Evolutionary conservation across 805 yeast genomes (phyloP).

Genomic region (Metschnikowia bowlesiae): DNA sequence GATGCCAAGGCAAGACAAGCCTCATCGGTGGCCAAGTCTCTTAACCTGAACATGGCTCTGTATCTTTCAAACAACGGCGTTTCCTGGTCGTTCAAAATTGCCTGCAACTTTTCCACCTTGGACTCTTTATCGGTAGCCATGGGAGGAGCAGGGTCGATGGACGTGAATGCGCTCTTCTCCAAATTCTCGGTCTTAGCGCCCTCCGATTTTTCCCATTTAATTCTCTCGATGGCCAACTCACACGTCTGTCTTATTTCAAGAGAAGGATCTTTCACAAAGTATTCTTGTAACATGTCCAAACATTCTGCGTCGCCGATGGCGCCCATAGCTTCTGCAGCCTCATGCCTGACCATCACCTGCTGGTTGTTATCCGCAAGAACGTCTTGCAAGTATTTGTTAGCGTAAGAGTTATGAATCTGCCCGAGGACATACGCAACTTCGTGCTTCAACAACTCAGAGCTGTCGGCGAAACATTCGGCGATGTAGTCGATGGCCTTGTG

Average conservation of each 20-base stretch:
- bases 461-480: slow-evolving; percentile 75
- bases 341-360: slow-evolving; percentile 97
- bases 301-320: slow-evolving; percentile 84
- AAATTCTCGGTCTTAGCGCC: slow-evolving; percentile 60
- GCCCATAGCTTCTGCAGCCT: slow-evolving; percentile 98
- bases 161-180: slow-evolving; percentile 72
- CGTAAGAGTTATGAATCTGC: slow-evolving; percentile 79
- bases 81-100: slow-evolving; percentile 67
- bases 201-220: slow-evolving; percentile 83
- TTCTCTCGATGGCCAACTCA: slow-evolving; percentile 93
- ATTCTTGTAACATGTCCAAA: slow-evolving; percentile 59
- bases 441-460: slow-evolving; percentile 88
- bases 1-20: slow-evolving; percentile 89
- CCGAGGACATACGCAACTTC: slow-evolving; percentile 98
- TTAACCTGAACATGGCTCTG: slow-evolving; percentile 95
- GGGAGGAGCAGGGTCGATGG: slow-evolving; percentile 99
- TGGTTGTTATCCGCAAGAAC: slow-evolving; percentile 66
- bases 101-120: slow-evolving; percentile 61
- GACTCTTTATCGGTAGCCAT: slow-evolving; percentile 55
- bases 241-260: slow-evolving; percentile 95
- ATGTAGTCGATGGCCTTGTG: slow-evolving; percentile 72
- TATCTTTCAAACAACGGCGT: slow-evolving; percentile 88
- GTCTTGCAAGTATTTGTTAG: slow-evolving; percentile 69
- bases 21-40: slow-evolving; percentile 91
- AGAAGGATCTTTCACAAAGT: slow-evolving; percentile 67